Evolutionary conservation across 148 eudicot genomes (phyloP).

Genomic region (Amaranthus palmeri): DNA sequence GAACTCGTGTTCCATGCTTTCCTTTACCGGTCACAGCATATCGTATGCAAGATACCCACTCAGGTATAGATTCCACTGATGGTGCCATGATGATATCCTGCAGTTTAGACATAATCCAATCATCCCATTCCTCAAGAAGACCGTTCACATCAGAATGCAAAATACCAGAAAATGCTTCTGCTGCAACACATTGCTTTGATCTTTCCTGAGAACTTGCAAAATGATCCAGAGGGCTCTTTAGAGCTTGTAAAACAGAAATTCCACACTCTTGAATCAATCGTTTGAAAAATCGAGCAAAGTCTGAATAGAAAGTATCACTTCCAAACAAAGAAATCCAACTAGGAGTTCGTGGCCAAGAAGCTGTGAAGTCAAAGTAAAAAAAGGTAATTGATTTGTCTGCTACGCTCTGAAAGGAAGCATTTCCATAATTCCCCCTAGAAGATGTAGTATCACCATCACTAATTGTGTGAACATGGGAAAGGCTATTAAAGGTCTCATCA

Average conservation of each 20-base stretch:
- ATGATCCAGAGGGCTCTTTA: slow-evolving; percentile 64
- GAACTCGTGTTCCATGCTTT: slow-evolving; percentile 67
- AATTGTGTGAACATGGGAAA: slow-evolving; percentile 87
- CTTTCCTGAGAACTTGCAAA: slow-evolving; percentile 84
- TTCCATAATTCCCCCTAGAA: slow-evolving; percentile 65
- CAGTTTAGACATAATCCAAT: slow-evolving; percentile 72
- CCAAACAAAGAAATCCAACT: slow-evolving; percentile 94
- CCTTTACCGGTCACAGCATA: slow-evolving; percentile 98
- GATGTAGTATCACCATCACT: slow-evolving; percentile 66
- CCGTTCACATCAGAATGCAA: slow-evolving; percentile 90
- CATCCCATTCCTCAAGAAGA: slow-evolving; percentile 85
- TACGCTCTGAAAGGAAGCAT: slow-evolving; percentile 81
- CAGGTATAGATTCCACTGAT: slow-evolving; percentile 92
- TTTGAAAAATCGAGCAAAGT: slow-evolving; percentile 91
- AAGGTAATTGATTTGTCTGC: slow-evolving; percentile 96
- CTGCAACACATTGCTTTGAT: slow-evolving; percentile 98
- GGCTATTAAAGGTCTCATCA: slow-evolving; percentile 73
- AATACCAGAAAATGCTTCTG: slow-evolving; percentile 90
- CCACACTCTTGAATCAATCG: slow-evolving; percentile 98
- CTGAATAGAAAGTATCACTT: slow-evolving; percentile 91
- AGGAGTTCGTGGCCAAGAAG: slow-evolving; percentile 99
- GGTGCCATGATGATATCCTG: slow-evolving; percentile 79
- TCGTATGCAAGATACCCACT: slow-evolving; percentile 92
- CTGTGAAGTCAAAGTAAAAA: slow-evolving; percentile 93
- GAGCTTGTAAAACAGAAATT: slow-evolving; percentile 55